Conservation (phyloP, 2,329 filamentous ascomycete genomes). For the Ophiostoma sp. region DNA sequence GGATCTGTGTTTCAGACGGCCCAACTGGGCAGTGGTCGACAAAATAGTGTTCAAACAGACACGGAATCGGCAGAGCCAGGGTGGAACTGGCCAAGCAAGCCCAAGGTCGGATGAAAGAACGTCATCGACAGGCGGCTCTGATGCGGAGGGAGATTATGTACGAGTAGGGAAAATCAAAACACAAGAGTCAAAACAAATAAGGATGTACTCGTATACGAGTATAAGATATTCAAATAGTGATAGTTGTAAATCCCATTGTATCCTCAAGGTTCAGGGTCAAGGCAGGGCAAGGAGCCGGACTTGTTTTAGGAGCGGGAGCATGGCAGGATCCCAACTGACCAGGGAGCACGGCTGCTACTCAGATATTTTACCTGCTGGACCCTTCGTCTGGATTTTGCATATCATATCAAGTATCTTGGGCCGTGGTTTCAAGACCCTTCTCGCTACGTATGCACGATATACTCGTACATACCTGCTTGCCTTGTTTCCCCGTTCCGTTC, state of each 20-base stretch:
- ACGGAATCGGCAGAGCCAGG: neutral
- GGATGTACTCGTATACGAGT: neutral
- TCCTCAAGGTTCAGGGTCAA: neutral
- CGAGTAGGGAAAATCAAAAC: neutral
- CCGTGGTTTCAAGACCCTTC: too few species aligned
- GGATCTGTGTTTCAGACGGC: conserved; percentile 7
- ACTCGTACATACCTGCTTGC: too few species aligned
- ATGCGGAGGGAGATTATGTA: neutral
- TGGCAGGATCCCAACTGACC: neutral
- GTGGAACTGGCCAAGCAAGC: neutral
- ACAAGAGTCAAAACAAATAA: neutral
- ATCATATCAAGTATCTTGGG: too few species aligned
- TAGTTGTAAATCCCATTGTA: too few species aligned
- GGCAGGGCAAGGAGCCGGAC: neutral
- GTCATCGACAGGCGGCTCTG: neutral
- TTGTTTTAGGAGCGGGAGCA: neutral
- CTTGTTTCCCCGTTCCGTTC: too few species aligned
- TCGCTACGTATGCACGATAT: too few species aligned
- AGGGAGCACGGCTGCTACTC: neutral
- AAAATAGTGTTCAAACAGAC: neutral
- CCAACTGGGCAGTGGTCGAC: conserved; percentile 10
- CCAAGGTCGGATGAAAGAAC: neutral
- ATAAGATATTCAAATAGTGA: too few species aligned
- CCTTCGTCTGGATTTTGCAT: neutral
- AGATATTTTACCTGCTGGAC: neutral